These are phyloP conservation scores for Antitrichia curtipendula DNA, from an alignment of 225 moss, liverwort and hornwort genomes.

Conservation along the genomic window DNA sequence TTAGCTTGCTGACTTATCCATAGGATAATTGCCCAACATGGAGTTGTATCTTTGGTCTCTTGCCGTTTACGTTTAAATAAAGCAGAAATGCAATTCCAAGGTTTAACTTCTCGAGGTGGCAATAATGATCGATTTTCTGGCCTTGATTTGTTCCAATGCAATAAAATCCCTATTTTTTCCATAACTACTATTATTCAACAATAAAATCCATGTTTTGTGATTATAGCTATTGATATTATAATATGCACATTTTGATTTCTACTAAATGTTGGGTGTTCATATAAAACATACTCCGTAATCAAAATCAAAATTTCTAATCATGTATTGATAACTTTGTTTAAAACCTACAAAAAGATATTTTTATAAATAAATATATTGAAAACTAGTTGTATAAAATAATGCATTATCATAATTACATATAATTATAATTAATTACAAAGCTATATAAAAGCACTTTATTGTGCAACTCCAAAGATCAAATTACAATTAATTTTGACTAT, in stretches of 20 bases:
- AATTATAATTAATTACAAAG: background rate
- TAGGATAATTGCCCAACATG: conserved; percentile 21
- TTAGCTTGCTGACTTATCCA: background rate
- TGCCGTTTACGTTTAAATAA: background rate
- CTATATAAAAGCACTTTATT: background rate
- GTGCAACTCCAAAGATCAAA: background rate
- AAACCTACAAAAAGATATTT: background rate
- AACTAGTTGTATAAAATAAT: background rate
- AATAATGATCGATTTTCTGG: conserved; percentile 24
- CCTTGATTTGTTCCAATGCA: conserved; percentile 8
- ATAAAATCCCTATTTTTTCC: conserved; percentile 14
- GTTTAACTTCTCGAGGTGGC: conserved; percentile 12
- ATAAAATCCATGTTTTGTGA: background rate
- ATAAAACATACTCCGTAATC: background rate
- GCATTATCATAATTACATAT: background rate
- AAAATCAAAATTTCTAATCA: no score
- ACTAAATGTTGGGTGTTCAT: no score
- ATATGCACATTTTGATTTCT: background rate
- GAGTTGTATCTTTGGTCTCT: background rate
- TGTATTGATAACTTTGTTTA: background rate
- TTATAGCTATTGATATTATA: background rate
- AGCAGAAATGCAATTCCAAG: conserved; percentile 14
- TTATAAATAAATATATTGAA: background rate
- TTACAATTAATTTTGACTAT: background rate
- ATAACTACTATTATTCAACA: background rate